Evolutionary conservation across 1,139 yeast species (phyloP), one percentile per base, ranked within the genome.

Genomic region (Nadsonia starkeyi-henricii): DNA sequence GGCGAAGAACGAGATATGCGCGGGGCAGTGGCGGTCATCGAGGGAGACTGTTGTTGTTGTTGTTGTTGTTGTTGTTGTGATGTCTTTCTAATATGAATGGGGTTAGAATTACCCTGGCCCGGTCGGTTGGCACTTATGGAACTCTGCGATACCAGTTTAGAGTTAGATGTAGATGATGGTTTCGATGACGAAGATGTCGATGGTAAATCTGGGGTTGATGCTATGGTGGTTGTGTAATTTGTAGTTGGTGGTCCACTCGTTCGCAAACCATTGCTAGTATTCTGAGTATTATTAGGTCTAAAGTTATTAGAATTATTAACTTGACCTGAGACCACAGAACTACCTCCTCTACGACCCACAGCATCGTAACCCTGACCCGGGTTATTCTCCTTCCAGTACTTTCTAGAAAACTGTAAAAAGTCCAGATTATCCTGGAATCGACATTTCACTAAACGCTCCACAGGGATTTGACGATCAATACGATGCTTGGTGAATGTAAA

Each of bases 351-450:
- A 54, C 85, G 68, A 1, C 75, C 62, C 17, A 64, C 64, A 1
- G 96, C 79, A 62, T 89, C 93, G 60, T 88, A 86, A 2, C 66
- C 72, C 23, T 73, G 73, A 52, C 85, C 81, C 49, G 81, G 83
- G 60, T 75, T 81, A 59, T 79, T 74, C 50, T 83, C 89, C 56
- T 73, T 71, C 96, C 96, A 91, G 59, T 72, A 81, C 59, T 75
- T 75, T 62, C 85, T 81, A 60, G 86, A 73, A 96, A 96, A 93
- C 65, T 91, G 98, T 55, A 91, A 69, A 58, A 91, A 82, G 66
- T 89, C 97, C 58, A 91, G 72, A 63, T 91, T 91, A 61, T 91
- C 98, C 64, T 91, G 98, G 58, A 91, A 76, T 57, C 86, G 74
- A 67, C 97, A 91, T 65, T 85, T 86, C 62, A 84, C 78, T 55